Conservation (phyloP, 305 asterid genomes). For the Fraxinus dipetala region DNA sequence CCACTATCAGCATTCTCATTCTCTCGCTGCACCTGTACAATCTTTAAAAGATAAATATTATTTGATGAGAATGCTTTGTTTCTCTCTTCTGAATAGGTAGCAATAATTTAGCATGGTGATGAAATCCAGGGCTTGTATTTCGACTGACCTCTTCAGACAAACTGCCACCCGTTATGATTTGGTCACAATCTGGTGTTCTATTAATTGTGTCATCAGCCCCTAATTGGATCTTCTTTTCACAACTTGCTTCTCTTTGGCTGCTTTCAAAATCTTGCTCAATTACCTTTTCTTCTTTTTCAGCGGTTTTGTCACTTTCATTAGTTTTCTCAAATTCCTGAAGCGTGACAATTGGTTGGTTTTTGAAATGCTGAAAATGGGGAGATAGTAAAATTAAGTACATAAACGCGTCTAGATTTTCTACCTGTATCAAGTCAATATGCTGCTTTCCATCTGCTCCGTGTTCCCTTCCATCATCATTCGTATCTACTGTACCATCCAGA, state of each 20-base stretch:
- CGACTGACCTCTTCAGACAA: background rate
- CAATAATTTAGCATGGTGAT: background rate
- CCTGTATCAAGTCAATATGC: background rate
- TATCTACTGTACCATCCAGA: background rate
- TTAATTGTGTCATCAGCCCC: background rate
- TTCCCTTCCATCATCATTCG: background rate
- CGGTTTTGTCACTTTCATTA: background rate
- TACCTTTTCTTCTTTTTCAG: background rate
- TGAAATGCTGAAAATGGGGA: background rate
- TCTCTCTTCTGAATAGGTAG: background rate
- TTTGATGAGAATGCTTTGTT: slow-evolving; percentile 4
- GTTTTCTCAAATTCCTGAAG: background rate
- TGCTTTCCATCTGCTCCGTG: background rate
- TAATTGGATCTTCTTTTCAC: background rate
- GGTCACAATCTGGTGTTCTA: background rate
- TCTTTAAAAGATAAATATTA: slow-evolving; percentile 19
- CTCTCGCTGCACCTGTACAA: slow-evolving; percentile 27
- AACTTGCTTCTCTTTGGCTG: background rate
- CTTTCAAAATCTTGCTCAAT: slow-evolving; percentile 14
- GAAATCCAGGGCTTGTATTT: background rate
- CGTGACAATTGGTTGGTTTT: background rate
- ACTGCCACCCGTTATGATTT: background rate
- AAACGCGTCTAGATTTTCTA: background rate
- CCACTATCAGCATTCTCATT: slow-evolving; percentile 15
- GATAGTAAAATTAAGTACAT: background rate